These are phyloP conservation scores for Sclerospora graminicola DNA, from an alignment of 352 stramenopile species.

Conservation along the genomic window DNA sequence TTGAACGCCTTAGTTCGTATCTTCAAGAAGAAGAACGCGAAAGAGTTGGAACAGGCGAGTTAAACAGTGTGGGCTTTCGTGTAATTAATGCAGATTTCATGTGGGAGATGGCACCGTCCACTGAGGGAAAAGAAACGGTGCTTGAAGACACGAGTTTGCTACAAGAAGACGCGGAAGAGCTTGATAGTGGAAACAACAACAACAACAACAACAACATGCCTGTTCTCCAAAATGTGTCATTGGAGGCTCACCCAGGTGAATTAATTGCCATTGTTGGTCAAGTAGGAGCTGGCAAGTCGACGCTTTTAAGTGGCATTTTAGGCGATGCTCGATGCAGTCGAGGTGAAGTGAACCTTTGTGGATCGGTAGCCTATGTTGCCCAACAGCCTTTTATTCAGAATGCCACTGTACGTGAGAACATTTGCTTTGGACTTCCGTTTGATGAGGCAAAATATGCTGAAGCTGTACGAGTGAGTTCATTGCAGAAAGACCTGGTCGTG, in stretches of 20 bases:
- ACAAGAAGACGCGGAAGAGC: slow-evolving; percentile 13
- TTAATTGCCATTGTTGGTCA: slow-evolving; percentile 53
- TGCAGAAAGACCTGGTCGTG: slow-evolving; percentile 44
- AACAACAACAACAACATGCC: no score
- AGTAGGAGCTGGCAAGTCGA: slow-evolving; percentile 62
- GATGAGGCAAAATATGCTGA: slow-evolving; percentile 50
- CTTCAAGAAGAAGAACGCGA: slow-evolving; percentile 56
- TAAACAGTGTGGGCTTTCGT: slow-evolving; percentile 43
- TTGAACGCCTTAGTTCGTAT: slow-evolving; percentile 45
- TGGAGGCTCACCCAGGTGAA: slow-evolving; percentile 56
- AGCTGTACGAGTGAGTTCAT: slow-evolving; percentile 34
- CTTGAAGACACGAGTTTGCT: slow-evolving; percentile 22
- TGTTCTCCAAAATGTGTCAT: slow-evolving; percentile 40
- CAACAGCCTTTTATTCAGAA: slow-evolving; percentile 98
- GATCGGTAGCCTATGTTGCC: slow-evolving; percentile 89
- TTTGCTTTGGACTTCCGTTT: slow-evolving; percentile 89
- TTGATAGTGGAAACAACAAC: slow-evolving; percentile 6
- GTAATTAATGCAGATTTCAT: slow-evolving; percentile 45
- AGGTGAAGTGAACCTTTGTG: slow-evolving; percentile 55
- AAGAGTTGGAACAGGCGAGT: slow-evolving; percentile 50
- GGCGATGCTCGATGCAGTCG: slow-evolving; percentile 43
- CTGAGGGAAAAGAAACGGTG: neutral
- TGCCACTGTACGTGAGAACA: slow-evolving; percentile 93
- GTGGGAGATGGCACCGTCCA: slow-evolving; percentile 43
- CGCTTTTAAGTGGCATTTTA: slow-evolving; percentile 48